These are phyloP conservation scores for Dothideomycetes sp. DNA, from an alignment of 2,329 filamentous ascomycete species.

Conservation along the genomic window DNA sequence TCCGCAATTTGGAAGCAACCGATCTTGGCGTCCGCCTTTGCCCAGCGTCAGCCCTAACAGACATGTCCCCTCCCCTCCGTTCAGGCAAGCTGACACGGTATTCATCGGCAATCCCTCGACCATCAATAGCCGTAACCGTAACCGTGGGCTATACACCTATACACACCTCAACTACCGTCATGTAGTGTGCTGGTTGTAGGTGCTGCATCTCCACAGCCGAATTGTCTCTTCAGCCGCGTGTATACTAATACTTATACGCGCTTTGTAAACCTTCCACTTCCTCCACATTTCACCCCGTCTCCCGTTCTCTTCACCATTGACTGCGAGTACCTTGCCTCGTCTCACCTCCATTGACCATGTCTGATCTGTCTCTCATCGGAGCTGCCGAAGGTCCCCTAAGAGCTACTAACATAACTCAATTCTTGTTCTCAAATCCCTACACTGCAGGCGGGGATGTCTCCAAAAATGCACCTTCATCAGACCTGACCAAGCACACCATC, in stretches of 20 bases:
- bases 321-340: background rate
- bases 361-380: conserved; percentile 3
- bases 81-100: background rate
- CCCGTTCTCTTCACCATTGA: background rate
- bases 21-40: no score
- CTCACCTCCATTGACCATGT: conserved; percentile 2
- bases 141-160: background rate
- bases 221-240: no score
- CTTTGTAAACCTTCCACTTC: no score
- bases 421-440: conserved; percentile 8
- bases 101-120: background rate
- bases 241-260: no score
- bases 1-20: no score
- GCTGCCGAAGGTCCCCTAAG: background rate
- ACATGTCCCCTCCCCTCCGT: no score
- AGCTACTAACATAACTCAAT: conserved; percentile 5
- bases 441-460: conserved; percentile 4
- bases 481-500: conserved; percentile 1
- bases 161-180: no score
- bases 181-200: no score
- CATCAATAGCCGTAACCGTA: background rate
- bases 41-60: no score
- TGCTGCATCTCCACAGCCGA: no score
- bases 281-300: no score
- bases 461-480: conserved; percentile 1